Evolutionary conservation across 257 asterid genomes (phyloP), one percentile per base, ranked within the genome.

Genomic region (Galeopsis tetrahit): DNA sequence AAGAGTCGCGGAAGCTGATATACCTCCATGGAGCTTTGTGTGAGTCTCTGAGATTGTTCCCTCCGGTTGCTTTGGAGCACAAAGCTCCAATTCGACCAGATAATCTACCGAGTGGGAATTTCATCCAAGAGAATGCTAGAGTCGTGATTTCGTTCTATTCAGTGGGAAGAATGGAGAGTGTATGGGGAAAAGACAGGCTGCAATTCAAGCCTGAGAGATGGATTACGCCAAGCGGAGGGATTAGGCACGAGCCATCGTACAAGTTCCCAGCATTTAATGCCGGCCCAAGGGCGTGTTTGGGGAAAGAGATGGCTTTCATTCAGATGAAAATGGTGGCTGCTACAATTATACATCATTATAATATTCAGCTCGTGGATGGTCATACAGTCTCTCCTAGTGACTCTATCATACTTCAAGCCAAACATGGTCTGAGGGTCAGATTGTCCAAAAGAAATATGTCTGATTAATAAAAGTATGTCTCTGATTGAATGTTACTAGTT

Each of bases 201-300:
- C 28, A 21, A 21, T 21, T 21, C 28, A 21, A 21, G 28, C 28
- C 28, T 21, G 28, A 21, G 28, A 21, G 28, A 21, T 21, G 28
- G 28, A 21, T 21, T 21, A 21, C 28, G 28, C 28, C 48, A 6
- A 36, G 56, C 0, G 89, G 90, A 9, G 65, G 65, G 35, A 33
- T 76, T 1, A 82, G 72, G 38, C 91, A 82, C 53, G 85, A 80
- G 73, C 84, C 94, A 13, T 88, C 91, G 7, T 85, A 63, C 73
- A 85, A 84, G 81, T 88, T 88, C 31, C 87, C 87, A 9, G 94
- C 91, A 0, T 85, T 88, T 36, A 80, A 83, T 31, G 88, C 85
- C 0, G 91, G 91, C 62, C 89, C 89, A 2, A 72, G 94, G 63
- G 82, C 89, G 7, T 88, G 91, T 61, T 6, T 85, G 2, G 91